Evolutionary conservation across 2,329 filamentous ascomycete species (phyloP).

Genomic region (Beauveria caledonica): DNA sequence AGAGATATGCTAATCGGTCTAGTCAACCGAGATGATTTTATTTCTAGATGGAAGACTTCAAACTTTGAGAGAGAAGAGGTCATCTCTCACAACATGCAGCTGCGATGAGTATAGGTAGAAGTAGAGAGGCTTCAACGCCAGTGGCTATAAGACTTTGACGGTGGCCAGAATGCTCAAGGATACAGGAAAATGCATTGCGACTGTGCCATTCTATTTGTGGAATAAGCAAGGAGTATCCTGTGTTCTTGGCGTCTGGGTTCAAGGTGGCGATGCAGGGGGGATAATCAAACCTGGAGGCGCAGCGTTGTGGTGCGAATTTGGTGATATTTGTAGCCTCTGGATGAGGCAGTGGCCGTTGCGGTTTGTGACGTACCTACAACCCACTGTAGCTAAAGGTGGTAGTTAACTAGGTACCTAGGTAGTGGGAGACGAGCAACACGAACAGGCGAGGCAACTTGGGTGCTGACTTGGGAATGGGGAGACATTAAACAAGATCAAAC

Average conservation of each 20-base stretch:
- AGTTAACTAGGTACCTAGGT: no score
- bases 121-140: neutral
- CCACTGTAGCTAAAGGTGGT: no score
- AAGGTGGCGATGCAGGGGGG: no score
- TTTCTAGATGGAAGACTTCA: constrained; percentile 66
- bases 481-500: no score
- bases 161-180: neutral
- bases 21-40: constrained; percentile 76
- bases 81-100: constrained; percentile 27
- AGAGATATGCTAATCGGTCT: constrained; percentile 1
- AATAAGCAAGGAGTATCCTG: neutral
- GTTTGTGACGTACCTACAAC: no score
- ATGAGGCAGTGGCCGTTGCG: no score
- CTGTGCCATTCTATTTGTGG: neutral
- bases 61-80: constrained; percentile 48
- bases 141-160: neutral
- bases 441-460: no score
- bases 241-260: neutral
- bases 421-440: no score
- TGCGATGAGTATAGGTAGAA: neutral
- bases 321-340: no score
- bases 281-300: no score
- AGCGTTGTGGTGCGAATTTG: no score
- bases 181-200: neutral
- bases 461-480: no score